phyloP scores from a whole-genome alignment of 805 yeast species.

The Nakazawaea pomicola region DNA sequence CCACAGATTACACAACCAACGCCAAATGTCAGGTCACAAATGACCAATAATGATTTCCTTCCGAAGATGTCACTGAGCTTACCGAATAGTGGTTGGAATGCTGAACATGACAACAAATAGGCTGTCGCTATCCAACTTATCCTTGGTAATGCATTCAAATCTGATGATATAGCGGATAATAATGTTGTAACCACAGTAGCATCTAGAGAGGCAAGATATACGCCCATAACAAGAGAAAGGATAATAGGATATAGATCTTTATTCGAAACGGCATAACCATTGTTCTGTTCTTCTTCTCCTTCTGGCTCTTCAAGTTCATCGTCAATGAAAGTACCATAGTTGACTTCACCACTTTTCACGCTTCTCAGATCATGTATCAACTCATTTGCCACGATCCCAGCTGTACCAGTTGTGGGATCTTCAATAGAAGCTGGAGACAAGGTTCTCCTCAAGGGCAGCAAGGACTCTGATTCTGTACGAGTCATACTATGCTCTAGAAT shows the following conservation, averaged over 20 bases:
- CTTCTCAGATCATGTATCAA: conserved; percentile 12
- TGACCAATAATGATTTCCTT: conserved; percentile 44
- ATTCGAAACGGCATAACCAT: conserved; percentile 11
- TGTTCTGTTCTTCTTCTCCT: neutral
- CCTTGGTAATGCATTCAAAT: conserved; percentile 55
- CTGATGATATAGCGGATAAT: conserved; percentile 62
- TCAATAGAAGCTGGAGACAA: conserved; percentile 10
- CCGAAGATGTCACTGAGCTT: conserved; percentile 72
- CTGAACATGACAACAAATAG: conserved; percentile 61
- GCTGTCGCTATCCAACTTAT: conserved; percentile 74
- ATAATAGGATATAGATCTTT: conserved; percentile 7
- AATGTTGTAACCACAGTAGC: conserved; percentile 65
- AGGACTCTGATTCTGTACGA: neutral
- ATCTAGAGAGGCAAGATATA: conserved; percentile 62
- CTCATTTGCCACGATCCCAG: conserved; percentile 18
- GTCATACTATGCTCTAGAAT: neutral
- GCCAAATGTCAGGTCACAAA: conserved; percentile 52
- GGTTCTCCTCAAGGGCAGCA: conserved; percentile 1
- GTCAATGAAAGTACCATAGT: conserved; percentile 8
- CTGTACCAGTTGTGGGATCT: conserved; percentile 15
- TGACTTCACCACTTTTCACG: neutral
- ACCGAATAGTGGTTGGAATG: conserved; percentile 71
- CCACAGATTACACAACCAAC: conserved; percentile 56
- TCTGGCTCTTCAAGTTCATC: neutral
- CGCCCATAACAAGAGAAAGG: conserved; percentile 15